These are phyloP conservation scores for Zychaea mexicana DNA, from an alignment of 371 early-diverging fungal genomes.

Conservation along the genomic window DNA sequence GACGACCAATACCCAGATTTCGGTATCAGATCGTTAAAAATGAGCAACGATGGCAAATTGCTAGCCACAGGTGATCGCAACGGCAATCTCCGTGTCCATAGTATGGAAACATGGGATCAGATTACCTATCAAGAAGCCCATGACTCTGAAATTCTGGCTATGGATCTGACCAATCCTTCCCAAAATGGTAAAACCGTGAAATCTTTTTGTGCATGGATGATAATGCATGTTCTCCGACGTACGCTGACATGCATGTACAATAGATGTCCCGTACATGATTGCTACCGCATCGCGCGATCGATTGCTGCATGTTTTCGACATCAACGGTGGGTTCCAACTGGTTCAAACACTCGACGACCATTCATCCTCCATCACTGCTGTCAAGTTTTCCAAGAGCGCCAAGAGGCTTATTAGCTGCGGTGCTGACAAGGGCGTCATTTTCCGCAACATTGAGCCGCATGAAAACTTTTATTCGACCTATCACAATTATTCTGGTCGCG, in stretches of 20 bases:
- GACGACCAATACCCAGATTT: slow-evolving; percentile 56
- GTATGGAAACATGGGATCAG: slow-evolving; percentile 61
- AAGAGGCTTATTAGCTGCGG: slow-evolving; percentile 75
- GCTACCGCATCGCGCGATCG: slow-evolving; percentile 85
- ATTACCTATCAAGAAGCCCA: slow-evolving; percentile 79
- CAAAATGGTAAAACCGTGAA: not conserved
- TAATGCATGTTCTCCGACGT: no score
- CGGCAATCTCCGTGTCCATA: slow-evolving; percentile 75
- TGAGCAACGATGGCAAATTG: slow-evolving; percentile 68
- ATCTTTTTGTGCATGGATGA: slow-evolving; percentile 4
- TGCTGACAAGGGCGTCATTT: slow-evolving; percentile 86
- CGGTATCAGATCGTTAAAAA: slow-evolving; percentile 71
- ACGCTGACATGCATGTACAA: not conserved
- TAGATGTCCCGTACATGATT: slow-evolving; percentile 52
- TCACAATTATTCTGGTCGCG: slow-evolving; percentile 73
- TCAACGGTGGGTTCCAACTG: slow-evolving; percentile 55
- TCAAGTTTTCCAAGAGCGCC: slow-evolving; percentile 70
- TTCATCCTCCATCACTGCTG: slow-evolving; percentile 81
- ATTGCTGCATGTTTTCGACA: slow-evolving; percentile 80
- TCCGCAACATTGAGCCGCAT: slow-evolving; percentile 44
- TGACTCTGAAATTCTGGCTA: slow-evolving; percentile 79
- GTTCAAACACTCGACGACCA: slow-evolving; percentile 87
- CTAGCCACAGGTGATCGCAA: slow-evolving; percentile 80
- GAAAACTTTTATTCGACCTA: slow-evolving; percentile 51
- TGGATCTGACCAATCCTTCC: slow-evolving; percentile 66